These are phyloP conservation scores for Tephrocybe sp. DNA, from an alignment of 768 basidiomycete species.

Conservation along the genomic window DNA sequence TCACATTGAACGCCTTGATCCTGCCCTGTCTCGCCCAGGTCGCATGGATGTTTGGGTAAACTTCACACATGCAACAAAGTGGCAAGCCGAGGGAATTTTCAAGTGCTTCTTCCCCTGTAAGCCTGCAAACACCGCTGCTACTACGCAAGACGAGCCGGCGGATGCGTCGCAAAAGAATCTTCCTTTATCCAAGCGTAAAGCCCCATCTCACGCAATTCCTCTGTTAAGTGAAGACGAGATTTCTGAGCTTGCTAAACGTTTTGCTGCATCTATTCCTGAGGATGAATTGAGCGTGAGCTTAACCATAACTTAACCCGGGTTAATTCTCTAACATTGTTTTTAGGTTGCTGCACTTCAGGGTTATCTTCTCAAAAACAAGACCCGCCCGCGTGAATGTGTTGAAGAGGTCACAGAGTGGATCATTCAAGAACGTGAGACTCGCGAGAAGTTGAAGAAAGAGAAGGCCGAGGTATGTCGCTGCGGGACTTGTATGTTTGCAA, in stretches of 20 bases:
- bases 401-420: slow-evolving; percentile 80
- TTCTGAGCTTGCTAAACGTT: slow-evolving; percentile 72
- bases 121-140: slow-evolving; percentile 23
- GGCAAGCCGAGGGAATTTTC: slow-evolving; percentile 92
- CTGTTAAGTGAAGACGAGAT: slow-evolving; percentile 76
- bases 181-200: slow-evolving; percentile 65
- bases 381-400: slow-evolving; percentile 83
- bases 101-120: slow-evolving; percentile 89
- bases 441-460: slow-evolving; percentile 84
- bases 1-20: slow-evolving; percentile 91
- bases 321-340: too few species aligned
- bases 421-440: slow-evolving; percentile 75
- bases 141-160: slow-evolving; percentile 19
- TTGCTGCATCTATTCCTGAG: slow-evolving; percentile 82
- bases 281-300: slow-evolving; percentile 77
- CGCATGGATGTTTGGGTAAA: slow-evolving; percentile 93
- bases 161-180: slow-evolving; percentile 66
- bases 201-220: slow-evolving; percentile 55
- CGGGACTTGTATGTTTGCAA: slow-evolving; percentile 1
- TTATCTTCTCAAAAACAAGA: slow-evolving; percentile 86
- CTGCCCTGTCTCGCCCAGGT: slow-evolving; percentile 82
- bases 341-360: slow-evolving; percentile 85
- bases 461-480: slow-evolving; percentile 46
- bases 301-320: neutral
- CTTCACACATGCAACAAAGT: slow-evolving; percentile 87